Evolutionary conservation across 2,329 filamentous ascomycete genomes (phyloP), one percentile per base, ranked within the genome.

Genomic region (Remersonia thermophila): DNA sequence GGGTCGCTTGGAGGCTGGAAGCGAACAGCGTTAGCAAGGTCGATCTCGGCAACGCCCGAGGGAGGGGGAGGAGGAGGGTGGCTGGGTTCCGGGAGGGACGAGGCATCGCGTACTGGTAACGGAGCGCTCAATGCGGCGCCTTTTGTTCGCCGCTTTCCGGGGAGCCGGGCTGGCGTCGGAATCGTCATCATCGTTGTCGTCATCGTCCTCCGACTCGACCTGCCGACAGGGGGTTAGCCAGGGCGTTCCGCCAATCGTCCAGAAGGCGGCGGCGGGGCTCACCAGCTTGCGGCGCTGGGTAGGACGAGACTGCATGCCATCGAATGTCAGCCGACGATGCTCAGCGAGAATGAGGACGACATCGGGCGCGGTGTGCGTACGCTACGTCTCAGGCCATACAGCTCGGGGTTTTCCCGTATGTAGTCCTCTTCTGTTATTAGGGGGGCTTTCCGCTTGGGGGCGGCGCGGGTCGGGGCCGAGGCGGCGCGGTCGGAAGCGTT

Each of bases 301-400:
- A 30, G 72, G 69, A 36, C 72, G 70, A 38, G 68, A 69, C 71
- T 76, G 47, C 32, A 37, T 30, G 3, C 26, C 42, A 34, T 23
- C 40, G 45, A 30, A 26, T 47, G 56, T 64, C 47, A 63, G 57
- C 48, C 48, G 37, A 30, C 28, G 28, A 39, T 37, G 28, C 36
- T 30, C 23, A 36, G n/a, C 26, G 38, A 34, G 45, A 33, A 23
- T 23, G 20, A 23, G 20, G 20, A 23, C 20, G 20, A 23, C 20
- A 23, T 23, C 20, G 28, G 26, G 17, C 34, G 20, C 33, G 41
- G 35, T 23, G 44, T 39, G 44, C 81, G 44, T 78, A 91, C 87
- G 65, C 91, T 98, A 63, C 91, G 76, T 50, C 91, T 77, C 48
- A 98, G 69, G 32, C 91, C 91, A 64, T 96, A 98, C 7, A 98